These are phyloP conservation scores for Hypoxylon sp. DNA, from an alignment of 2,329 filamentous ascomycete genomes.

Conservation along the genomic window DNA sequence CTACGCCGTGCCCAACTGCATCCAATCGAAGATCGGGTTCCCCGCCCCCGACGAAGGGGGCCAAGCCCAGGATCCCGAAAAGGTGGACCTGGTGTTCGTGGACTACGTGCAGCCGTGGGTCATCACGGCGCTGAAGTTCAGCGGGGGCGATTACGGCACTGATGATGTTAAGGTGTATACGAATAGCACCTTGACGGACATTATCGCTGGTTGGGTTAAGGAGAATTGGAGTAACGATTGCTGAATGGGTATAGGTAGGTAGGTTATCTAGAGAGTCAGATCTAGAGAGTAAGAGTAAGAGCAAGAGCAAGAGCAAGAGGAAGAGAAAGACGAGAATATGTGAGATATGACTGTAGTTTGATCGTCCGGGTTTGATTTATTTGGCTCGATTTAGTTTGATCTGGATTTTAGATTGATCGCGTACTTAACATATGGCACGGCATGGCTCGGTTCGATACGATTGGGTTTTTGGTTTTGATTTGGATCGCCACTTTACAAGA, in stretches of 20 bases:
- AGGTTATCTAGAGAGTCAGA: not conserved
- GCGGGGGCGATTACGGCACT: slow-evolving; percentile 65
- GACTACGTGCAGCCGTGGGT: slow-evolving; percentile 92
- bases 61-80: slow-evolving; percentile 69
- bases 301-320: no score
- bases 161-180: slow-evolving; percentile 67
- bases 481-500: slow-evolving; percentile 2
- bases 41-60: slow-evolving; percentile 54
- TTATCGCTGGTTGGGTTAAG: slow-evolving; percentile 70
- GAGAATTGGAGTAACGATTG: slow-evolving; percentile 70
- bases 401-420: slow-evolving; percentile 20
- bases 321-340: not conserved
- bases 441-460: slow-evolving; percentile 1
- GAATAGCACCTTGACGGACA: slow-evolving; percentile 68
- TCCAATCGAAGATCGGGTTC: slow-evolving; percentile 79
- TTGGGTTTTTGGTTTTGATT: slow-evolving; percentile 7
- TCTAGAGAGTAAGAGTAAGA: slow-evolving; percentile 9
- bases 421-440: slow-evolving; percentile 4
- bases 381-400: not conserved
- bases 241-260: slow-evolving; percentile 49
- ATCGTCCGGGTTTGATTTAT: not conserved
- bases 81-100: slow-evolving; percentile 89
- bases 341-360: slow-evolving; percentile 1
- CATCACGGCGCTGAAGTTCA: slow-evolving; percentile 77
- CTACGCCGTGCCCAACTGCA: slow-evolving; percentile 85